Percentiles rank a stretch among this genome's conserved stretches.
Evolutionary conservation across 2,329 filamentous ascomycete genomes (phyloP).

Genomic region (Talaromyces pinophilus): DNA sequence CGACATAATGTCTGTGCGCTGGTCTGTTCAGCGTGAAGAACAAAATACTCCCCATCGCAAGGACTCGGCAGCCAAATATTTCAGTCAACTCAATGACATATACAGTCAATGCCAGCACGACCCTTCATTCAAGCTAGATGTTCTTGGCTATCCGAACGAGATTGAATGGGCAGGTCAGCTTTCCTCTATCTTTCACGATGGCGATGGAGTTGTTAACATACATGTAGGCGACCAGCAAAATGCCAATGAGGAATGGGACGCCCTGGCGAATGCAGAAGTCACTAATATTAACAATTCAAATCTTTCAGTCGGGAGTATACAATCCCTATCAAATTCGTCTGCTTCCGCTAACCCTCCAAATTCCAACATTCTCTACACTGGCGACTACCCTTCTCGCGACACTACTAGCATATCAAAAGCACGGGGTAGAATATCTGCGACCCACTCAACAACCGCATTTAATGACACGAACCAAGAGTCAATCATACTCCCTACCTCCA

Average conservation of each 20-base stretch:
- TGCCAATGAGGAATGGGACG: not conserved
- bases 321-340: not conserved
- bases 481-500: not conserved
- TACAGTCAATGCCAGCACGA: not conserved
- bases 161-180: not conserved
- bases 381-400: not conserved
- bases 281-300: not conserved
- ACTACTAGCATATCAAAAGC: not conserved
- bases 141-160: not conserved
- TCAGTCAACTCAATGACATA: not conserved
- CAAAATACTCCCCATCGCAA: constrained; percentile 21
- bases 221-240: not conserved
- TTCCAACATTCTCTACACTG: not conserved
- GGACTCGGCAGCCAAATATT: constrained; percentile 9
- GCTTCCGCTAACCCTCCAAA: not conserved
- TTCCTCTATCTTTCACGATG: not conserved
- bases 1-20: constrained; percentile 29
- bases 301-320: not conserved
- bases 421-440: not conserved
- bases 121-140: not conserved
- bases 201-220: not conserved
- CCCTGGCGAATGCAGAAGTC: not conserved
- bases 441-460: not conserved
- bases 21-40: constrained; percentile 22
- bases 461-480: not conserved